phyloP scores from a whole-genome alignment of 805 yeast species.

The Candida patagonica region DNA sequence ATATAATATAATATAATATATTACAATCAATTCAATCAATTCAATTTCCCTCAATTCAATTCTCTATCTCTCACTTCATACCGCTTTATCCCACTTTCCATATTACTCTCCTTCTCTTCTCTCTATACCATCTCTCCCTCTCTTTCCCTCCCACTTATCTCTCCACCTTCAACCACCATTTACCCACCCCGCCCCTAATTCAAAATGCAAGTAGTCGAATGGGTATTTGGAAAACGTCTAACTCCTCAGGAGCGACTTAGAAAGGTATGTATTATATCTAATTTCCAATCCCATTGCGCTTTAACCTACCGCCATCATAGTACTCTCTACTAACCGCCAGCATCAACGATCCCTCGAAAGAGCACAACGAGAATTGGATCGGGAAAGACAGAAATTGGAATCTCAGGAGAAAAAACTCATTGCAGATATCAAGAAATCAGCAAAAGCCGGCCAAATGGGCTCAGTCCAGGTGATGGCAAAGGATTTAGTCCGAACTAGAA shows the following conservation, averaged over 20 bases:
- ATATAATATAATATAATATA: no score
- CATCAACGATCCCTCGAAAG: conserved; percentile 93
- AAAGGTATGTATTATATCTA: conserved; percentile 34
- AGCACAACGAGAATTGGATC: conserved; percentile 84
- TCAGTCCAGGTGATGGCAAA: conserved; percentile 94
- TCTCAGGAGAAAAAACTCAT: conserved; percentile 85
- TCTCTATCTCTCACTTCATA: no score
- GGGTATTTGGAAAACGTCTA: conserved; percentile 90
- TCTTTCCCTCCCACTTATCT: no score
- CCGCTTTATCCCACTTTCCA: no score
- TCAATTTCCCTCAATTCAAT: no score
- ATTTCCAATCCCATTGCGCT: background rate
- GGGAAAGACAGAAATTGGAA: conserved; percentile 81
- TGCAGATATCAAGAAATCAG: conserved; percentile 80
- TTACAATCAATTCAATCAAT: no score
- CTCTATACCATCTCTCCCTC: no score
- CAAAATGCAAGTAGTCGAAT: conserved; percentile 62
- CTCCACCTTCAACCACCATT: no score
- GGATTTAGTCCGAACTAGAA: conserved; percentile 83
- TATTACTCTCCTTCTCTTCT: no score
- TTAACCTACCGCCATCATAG: background rate
- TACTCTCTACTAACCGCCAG: conserved; percentile 23
- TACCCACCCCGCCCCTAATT: no score
- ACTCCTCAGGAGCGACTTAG: conserved; percentile 94
- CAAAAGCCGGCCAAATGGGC: conserved; percentile 78